A percentile compares a stretch with the other conserved stretches of the same genome.
Evolutionary conservation across 202 grass and related monocot species (phyloP).

Genomic region (Musa balbisiana): DNA sequence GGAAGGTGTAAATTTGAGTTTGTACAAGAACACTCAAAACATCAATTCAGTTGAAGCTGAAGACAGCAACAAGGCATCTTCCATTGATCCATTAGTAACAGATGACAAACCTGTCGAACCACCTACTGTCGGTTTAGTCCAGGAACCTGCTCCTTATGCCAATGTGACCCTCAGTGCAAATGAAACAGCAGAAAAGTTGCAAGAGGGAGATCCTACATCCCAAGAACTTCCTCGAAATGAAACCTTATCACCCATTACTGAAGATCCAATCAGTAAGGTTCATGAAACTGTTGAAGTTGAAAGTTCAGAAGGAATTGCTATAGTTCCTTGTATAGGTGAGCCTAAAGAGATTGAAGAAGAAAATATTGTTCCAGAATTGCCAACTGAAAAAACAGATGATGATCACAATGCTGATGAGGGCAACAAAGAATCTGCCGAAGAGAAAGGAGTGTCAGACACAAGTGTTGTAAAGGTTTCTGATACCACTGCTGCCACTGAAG

Average conservation of each 20-base stretch:
- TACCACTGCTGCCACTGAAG: neutral
- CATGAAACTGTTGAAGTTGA: neutral
- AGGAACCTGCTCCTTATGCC: neutral
- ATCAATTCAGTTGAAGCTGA: neutral
- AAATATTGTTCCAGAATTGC: neutral
- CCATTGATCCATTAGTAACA: neutral
- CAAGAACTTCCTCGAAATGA: neutral
- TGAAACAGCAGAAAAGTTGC: neutral
- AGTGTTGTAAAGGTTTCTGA: neutral
- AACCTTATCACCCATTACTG: neutral
- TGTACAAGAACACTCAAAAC: neutral
- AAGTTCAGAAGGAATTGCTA: neutral
- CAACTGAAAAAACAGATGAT: neutral
- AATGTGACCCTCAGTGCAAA: neutral
- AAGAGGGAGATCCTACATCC: neutral
- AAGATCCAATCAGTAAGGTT: neutral
- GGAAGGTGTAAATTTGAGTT: neutral
- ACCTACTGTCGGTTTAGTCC: neutral
- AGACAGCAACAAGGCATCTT: neutral
- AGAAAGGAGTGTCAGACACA: no score
- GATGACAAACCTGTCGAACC: neutral
- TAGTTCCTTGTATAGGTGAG: neutral
- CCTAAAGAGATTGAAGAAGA: neutral
- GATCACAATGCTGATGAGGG: neutral
- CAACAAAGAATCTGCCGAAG: neutral